A percentile compares a stretch with the other conserved stretches of the same genome.
These are phyloP conservation scores for Asterophora parasitica DNA, from an alignment of 768 basidiomycete species.

Conservation along the genomic window DNA sequence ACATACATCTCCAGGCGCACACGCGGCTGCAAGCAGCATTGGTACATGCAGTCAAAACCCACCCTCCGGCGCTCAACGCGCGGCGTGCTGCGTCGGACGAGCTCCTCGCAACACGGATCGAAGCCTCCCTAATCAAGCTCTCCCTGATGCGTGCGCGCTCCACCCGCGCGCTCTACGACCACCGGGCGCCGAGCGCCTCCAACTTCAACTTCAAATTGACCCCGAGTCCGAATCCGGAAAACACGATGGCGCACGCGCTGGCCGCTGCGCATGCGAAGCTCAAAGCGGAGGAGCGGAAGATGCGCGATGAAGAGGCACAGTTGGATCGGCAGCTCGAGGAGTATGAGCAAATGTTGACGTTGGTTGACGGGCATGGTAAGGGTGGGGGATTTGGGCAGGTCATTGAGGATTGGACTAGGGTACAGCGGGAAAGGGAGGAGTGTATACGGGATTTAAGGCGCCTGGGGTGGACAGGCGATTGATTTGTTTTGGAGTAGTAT, in stretches of 20 bases:
- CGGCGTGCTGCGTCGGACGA: constrained; percentile 32
- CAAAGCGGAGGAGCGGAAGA: constrained; percentile 28
- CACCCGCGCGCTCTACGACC: constrained; percentile 35
- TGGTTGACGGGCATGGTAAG: constrained; percentile 33
- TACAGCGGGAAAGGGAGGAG: constrained; percentile 46
- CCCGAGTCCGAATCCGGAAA: not conserved
- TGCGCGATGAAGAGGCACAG: constrained; percentile 30
- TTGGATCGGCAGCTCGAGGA: constrained; percentile 37
- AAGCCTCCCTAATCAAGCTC: constrained; percentile 43
- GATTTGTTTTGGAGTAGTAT: constrained; percentile 5
- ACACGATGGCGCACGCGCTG: constrained; percentile 31
- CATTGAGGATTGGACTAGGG: constrained; percentile 42
- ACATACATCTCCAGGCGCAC: constrained; percentile 23
- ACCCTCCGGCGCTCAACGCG: constrained; percentile 24
- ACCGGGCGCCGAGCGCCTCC: constrained; percentile 18
- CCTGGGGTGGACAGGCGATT: constrained; percentile 48
- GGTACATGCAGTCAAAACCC: constrained; percentile 19
- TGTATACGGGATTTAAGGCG: constrained; percentile 44
- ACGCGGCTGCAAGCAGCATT: constrained; percentile 27
- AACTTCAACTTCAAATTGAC: not conserved
- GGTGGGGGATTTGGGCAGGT: constrained; percentile 40
- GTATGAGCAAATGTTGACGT: constrained; percentile 35
- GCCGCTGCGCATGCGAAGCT: constrained; percentile 26
- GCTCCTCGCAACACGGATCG: constrained; percentile 39
- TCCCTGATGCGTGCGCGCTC: constrained; percentile 39